Percentiles rank a stretch among this genome's conserved stretches.
Evolutionary conservation across 2,329 filamentous ascomycete species (phyloP).

Genomic region (Neopestalotiopsis sp.): DNA sequence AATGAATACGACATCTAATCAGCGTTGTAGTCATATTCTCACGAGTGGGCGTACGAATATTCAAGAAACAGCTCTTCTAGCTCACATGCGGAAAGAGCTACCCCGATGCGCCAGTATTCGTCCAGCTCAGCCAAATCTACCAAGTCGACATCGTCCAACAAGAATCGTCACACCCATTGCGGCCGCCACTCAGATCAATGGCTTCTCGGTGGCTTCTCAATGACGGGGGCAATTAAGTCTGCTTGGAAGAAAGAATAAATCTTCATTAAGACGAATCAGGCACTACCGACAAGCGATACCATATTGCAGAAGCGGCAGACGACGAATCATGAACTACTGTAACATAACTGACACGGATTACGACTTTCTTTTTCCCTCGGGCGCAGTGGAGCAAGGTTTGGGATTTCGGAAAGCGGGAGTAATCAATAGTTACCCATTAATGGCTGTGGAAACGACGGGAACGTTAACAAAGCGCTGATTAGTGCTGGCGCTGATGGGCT

Average conservation of each 20-base stretch:
- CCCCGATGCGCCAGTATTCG: conserved; percentile 22
- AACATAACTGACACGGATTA: not conserved
- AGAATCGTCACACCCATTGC: conserved; percentile 60
- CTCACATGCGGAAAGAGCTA: not conserved
- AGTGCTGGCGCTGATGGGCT: not conserved
- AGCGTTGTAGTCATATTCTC: conserved; percentile 7
- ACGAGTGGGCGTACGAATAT: conserved; percentile 6
- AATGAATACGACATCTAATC: not conserved
- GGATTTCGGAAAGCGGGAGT: not conserved
- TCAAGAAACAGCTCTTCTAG: conserved; percentile 4
- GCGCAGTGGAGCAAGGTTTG: not conserved
- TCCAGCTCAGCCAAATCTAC: conserved; percentile 34
- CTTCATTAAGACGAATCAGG: not conserved
- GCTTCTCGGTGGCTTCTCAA: conserved; percentile 54
- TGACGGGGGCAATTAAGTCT: conserved; percentile 46
- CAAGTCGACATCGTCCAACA: conserved; percentile 41
- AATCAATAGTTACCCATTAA: not conserved
- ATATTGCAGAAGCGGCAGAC: not conserved
- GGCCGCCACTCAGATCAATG: conserved; percentile 60
- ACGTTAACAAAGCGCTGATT: not conserved
- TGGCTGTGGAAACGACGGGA: not conserved
- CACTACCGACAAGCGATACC: not conserved
- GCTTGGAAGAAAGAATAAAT: conserved; percentile 30
- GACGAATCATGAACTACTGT: not conserved
- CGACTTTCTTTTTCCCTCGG: not conserved